These are phyloP conservation scores for Rhazya stricta DNA, from an alignment of 257 asterid species.

Conservation along the genomic window DNA sequence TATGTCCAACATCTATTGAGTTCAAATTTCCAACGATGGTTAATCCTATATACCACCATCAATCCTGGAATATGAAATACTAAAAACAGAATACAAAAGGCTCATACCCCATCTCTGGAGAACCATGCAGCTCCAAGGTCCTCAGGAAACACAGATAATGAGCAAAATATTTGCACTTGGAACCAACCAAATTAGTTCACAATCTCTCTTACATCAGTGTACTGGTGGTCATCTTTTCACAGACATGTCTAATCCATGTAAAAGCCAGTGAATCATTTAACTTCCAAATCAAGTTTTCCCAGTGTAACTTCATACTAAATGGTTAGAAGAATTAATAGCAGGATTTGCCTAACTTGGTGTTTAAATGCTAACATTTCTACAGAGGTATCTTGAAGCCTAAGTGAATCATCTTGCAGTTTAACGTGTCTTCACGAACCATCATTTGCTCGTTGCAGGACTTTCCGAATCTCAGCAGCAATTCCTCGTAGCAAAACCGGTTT, in stretches of 20 bases:
- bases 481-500: slow-evolving; percentile 42
- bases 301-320: background rate
- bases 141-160: background rate
- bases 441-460: slow-evolving; percentile 30
- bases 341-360: background rate
- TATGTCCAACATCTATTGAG: no score
- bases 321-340: slow-evolving; percentile 8
- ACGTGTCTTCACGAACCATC: slow-evolving; percentile 20
- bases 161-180: background rate
- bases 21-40: no score
- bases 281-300: slow-evolving; percentile 1
- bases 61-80: no score
- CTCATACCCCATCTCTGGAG: no score
- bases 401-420: background rate
- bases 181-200: slow-evolving; percentile 4
- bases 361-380: slow-evolving; percentile 3
- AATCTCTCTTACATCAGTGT: background rate
- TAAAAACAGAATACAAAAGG: no score
- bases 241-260: background rate
- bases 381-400: background rate
- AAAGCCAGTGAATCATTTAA: slow-evolving; percentile 7
- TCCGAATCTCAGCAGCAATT: slow-evolving; percentile 35
- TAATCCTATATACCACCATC: no score
- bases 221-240: background rate
- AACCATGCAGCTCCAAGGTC: background rate